These are phyloP conservation scores for Amaranthus palmeri DNA, from an alignment of 148 eudicot genomes.

Conservation along the genomic window DNA sequence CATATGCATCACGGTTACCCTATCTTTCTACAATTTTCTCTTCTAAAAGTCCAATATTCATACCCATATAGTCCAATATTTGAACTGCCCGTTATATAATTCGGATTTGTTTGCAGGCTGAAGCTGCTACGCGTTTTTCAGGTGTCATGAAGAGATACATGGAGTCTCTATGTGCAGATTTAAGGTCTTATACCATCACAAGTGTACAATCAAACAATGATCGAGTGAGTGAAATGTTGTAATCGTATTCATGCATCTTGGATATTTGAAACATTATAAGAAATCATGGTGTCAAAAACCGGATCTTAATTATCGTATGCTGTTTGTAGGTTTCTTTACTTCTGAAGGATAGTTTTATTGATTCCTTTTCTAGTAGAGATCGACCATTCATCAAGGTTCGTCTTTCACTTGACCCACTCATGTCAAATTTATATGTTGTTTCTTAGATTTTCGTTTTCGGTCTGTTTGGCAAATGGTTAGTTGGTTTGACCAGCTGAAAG, in stretches of 20 bases:
- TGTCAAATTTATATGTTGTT: not conserved
- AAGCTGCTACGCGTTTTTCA: constrained; percentile 66
- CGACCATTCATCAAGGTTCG: constrained; percentile 74
- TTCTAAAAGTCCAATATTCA: not conserved
- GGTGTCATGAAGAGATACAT: constrained; percentile 60
- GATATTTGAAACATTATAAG: not conserved
- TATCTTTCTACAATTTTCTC: not conserved
- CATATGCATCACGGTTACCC: too few species aligned
- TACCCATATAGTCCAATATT: not conserved
- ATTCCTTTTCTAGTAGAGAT: constrained; percentile 73
- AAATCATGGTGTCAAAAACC: not conserved
- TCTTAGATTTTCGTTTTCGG: not conserved
- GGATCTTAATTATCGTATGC: constrained; percentile 3
- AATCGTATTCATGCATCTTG: not conserved
- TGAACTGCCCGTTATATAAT: not conserved
- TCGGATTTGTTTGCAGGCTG: constrained; percentile 48
- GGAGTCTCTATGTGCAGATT: constrained; percentile 76
- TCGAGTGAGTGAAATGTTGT: constrained; percentile 46
- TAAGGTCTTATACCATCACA: constrained; percentile 82
- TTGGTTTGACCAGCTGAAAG: too few species aligned
- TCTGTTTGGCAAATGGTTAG: too few species aligned
- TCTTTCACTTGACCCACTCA: not conserved
- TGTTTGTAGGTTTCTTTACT: constrained; percentile 78
- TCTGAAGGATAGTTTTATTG: constrained; percentile 85
- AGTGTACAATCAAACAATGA: constrained; percentile 85